Base-by-base conservation (phyloP, 1,284 basidiomycete genomes). In the Boletellus deceptivus region DNA sequence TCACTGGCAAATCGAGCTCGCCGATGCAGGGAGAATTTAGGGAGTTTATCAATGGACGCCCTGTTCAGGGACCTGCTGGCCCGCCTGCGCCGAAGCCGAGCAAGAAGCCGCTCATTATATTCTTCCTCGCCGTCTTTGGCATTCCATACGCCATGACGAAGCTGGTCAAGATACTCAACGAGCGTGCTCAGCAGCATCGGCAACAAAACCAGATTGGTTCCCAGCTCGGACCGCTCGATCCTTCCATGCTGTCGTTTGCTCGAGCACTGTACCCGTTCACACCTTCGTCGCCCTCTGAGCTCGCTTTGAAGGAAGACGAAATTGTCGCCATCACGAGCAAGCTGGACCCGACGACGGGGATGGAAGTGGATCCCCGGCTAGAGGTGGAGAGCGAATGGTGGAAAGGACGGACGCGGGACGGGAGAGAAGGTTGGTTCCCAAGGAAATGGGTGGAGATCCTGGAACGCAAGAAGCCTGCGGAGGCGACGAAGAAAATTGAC, bases 361-460 rank as follows among this genome's bases (percentile, higher is more conserved):
- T 72, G 55, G 85, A 89, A 57, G 81, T 85, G 5, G 84, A 89
- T 59, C 86, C 87, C n/a, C 72, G 87, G 50, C 59, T 82, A 35
- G 86, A 86, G 44, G 80, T 88, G 22, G 84, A 86, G 52, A 81
- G 79, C 14, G 93, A 94, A 43, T 99, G 97, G 96, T 99, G 95
- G 94, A 88, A 88, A 67, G 96, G 96, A 0, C 76, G 96, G 46
- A 96, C 92, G 54, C 79, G 96, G 52, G 95, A 99, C 60, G 97
- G 96, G 0, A 79, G 89, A 55, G 87, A 93, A 59, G 96, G 96
- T 0, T 99, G 94, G 94, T 98, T 99, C 80, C 96, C 96, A 1
- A 83, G 79, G 57, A 95, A 91, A 61, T 95, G 88, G 80, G 91
- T 93, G 5, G 82, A 91, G 67, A 75, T 89, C 6, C 62, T 91